These are phyloP conservation scores for Sporothrix dimorphospora DNA, from an alignment of 2,329 filamentous ascomycete genomes.

Conservation along the genomic window DNA sequence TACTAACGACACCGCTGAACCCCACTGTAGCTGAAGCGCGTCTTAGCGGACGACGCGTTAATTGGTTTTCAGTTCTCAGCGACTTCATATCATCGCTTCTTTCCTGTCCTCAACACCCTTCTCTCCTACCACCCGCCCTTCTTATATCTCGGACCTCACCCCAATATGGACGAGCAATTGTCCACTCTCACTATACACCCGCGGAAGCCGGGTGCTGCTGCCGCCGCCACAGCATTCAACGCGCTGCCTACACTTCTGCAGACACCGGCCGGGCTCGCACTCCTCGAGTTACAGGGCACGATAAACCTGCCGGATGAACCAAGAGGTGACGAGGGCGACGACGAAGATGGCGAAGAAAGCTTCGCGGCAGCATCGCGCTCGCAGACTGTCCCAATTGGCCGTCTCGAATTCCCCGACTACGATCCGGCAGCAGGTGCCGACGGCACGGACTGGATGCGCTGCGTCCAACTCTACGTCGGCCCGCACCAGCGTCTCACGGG, in stretches of 20 bases:
- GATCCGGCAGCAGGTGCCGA: constrained; percentile 50
- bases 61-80: constrained; percentile 6
- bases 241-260: constrained; percentile 82
- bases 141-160: background rate
- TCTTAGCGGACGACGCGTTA: constrained; percentile 6
- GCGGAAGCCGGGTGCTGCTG: constrained; percentile 22
- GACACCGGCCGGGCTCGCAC: constrained; percentile 84
- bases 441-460: constrained; percentile 79
- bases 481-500: constrained; percentile 86
- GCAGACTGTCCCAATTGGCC: constrained; percentile 47
- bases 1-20: background rate
- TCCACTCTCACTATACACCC: constrained; percentile 48
- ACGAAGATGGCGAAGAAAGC: constrained; percentile 20
- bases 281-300: constrained; percentile 90
- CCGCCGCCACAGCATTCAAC: constrained; percentile 40
- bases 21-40: background rate
- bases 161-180: constrained; percentile 14
- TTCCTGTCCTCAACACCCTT: background rate
- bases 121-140: background rate
- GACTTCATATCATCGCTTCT: background rate
- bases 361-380: background rate
- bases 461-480: constrained; percentile 85
- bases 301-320: constrained; percentile 62
- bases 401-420: constrained; percentile 59
- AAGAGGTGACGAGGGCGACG: constrained; percentile 35